A percentile compares a stretch with the other conserved stretches of the same genome.
Evolutionary conservation across 371 early-diverging fungal species (phyloP).

Genomic region (Polyrhizophydium stewartii): DNA sequence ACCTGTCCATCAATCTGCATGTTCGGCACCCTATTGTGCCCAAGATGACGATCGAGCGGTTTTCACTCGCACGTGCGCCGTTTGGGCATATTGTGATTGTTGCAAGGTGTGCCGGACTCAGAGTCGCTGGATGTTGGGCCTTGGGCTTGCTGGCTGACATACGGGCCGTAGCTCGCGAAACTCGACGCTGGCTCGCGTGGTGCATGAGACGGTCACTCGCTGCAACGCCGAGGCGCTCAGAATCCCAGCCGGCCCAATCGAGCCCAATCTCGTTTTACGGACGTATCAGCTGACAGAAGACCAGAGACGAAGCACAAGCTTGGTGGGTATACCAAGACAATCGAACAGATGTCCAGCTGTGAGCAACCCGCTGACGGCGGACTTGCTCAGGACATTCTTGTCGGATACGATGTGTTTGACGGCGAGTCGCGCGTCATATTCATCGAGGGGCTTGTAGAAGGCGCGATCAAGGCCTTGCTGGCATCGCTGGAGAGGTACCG

Average conservation of each 20-base stretch:
- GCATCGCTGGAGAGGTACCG: conserved; percentile 7
- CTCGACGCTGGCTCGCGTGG: neutral
- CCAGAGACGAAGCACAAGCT: neutral
- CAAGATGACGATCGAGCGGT: neutral
- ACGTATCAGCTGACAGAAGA: conserved; percentile 3
- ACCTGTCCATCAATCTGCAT: conserved; percentile 9
- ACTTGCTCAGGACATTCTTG: conserved; percentile 10
- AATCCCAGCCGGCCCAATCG: neutral
- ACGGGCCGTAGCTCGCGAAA: conserved; percentile 5
- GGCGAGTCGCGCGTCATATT: conserved; percentile 9
- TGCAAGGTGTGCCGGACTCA: conserved; percentile 2
- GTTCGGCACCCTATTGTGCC: conserved; percentile 10
- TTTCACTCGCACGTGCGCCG: neutral
- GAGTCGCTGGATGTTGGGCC: neutral
- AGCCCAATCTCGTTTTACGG: neutral
- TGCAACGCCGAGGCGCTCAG: conserved; percentile 3
- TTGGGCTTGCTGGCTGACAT: neutral
- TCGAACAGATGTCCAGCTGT: neutral
- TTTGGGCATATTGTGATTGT: conserved; percentile 13
- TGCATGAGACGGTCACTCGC: neutral
- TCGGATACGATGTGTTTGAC: conserved; percentile 19
- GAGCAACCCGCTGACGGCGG: neutral
- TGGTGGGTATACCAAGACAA: conserved; percentile 6
- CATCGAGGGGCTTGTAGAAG: conserved; percentile 10
- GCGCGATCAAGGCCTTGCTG: conserved; percentile 3